phyloP scores from a whole-genome alignment of 1,284 basidiomycete species.

The Exobasidium rhododendri region DNA sequence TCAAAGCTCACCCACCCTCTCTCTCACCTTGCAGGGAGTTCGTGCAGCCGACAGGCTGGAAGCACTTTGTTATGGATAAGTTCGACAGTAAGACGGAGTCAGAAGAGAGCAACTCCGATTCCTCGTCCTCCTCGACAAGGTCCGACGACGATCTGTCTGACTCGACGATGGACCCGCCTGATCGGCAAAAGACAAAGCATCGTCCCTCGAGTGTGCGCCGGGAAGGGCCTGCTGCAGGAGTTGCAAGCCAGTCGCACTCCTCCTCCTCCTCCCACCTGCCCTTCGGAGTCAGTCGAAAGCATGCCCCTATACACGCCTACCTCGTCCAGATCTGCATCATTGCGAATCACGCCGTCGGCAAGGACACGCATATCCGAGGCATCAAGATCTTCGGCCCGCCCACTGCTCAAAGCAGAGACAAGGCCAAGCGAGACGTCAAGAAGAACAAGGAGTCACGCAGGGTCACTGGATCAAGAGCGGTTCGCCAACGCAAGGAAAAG shows the following conservation, averaged over 20 bases:
- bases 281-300: neutral
- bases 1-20: slow-evolving; percentile 58
- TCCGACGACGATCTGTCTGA: neutral
- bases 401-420: neutral
- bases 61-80: slow-evolving; percentile 77
- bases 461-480: neutral
- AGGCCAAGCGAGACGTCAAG: slow-evolving; percentile 6
- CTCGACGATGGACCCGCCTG: neutral
- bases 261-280: neutral
- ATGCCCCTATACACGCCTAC: slow-evolving; percentile 72
- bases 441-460: neutral
- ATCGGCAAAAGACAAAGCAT: neutral
- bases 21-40: slow-evolving; percentile 62
- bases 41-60: slow-evolving; percentile 91
- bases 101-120: slow-evolving; percentile 68
- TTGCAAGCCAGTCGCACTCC: neutral
- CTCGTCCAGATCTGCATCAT: slow-evolving; percentile 85
- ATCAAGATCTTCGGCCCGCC: slow-evolving; percentile 76
- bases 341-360: slow-evolving; percentile 94
- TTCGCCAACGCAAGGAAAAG: neutral
- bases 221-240: no score
- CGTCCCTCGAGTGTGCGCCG: no score
- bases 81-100: slow-evolving; percentile 12
- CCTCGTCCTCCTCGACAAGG: neutral
- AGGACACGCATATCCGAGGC: slow-evolving; percentile 95